phyloP scores from a whole-genome alignment of 2,329 filamentous ascomycete genomes.

The Apiospora phragmitis region DNA sequence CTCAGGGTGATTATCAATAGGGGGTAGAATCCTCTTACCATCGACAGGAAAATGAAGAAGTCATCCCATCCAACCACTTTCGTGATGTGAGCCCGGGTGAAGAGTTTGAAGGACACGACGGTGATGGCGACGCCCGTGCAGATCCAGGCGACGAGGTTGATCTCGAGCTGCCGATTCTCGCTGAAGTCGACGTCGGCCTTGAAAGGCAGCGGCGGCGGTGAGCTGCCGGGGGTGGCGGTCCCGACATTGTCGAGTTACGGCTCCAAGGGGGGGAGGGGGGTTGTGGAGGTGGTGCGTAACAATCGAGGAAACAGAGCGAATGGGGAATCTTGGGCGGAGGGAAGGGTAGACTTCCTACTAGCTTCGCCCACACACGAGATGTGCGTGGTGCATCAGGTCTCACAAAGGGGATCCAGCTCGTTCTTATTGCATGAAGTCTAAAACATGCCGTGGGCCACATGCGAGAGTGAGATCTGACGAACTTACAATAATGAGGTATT shows the following conservation, averaged over 20 bases:
- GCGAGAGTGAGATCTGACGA: background rate
- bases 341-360: background rate
- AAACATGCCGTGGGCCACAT: background rate
- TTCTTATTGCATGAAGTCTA: background rate
- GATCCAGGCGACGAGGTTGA: slow-evolving; percentile 26
- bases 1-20: background rate
- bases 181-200: slow-evolving; percentile 21
- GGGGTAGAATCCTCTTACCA: slow-evolving; percentile 21
- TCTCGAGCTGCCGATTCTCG: slow-evolving; percentile 21
- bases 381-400: background rate
- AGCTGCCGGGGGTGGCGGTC: background rate
- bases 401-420: background rate
- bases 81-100: slow-evolving; percentile 19
- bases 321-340: background rate
- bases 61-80: slow-evolving; percentile 29
- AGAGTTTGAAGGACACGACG: slow-evolving; percentile 25
- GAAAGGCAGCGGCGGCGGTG: background rate
- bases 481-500: background rate
- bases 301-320: background rate
- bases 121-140: slow-evolving; percentile 25
- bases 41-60: slow-evolving; percentile 30
- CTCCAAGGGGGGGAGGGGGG: background rate
- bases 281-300: background rate
- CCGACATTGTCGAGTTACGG: background rate
- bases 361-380: background rate